Percentiles rank a stretch among this genome's conserved stretches.
phyloP scores from a whole-genome alignment of 768 basidiomycete genomes.

The Lentinula sp. region DNA sequence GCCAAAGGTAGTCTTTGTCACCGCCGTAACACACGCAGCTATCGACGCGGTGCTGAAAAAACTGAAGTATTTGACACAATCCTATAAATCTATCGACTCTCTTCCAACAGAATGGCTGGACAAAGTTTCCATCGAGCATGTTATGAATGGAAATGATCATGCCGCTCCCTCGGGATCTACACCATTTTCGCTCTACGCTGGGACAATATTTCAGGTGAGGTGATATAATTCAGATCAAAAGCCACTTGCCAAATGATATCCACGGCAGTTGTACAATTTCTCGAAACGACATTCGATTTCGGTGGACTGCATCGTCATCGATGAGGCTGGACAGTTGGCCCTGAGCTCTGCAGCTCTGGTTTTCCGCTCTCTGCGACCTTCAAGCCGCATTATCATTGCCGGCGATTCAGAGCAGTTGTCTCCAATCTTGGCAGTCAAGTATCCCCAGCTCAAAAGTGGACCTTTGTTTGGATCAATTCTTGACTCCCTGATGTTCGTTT shows the following conservation, averaged over 20 bases:
- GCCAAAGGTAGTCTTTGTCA: conserved; percentile 36
- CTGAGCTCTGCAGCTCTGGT: conserved; percentile 41
- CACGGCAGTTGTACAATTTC: conserved; percentile 39
- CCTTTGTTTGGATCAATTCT: conserved; percentile 43
- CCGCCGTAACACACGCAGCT: conserved; percentile 48
- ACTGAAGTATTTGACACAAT: conserved; percentile 27
- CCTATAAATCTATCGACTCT: conserved; percentile 29
- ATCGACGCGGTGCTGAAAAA: conserved; percentile 43
- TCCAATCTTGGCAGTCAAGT: conserved; percentile 41
- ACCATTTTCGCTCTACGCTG: conserved; percentile 34
- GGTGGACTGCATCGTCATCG: conserved; percentile 39
- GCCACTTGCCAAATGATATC: neutral
- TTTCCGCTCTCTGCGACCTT: conserved; percentile 29
- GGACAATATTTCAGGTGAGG: conserved; percentile 42
- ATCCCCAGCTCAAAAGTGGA: conserved; percentile 31
- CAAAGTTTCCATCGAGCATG: conserved; percentile 34
- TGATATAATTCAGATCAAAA: neutral
- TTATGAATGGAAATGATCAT: conserved; percentile 35
- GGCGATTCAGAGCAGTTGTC: conserved; percentile 50
- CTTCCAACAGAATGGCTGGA: conserved; percentile 36
- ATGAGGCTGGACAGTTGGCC: conserved; percentile 48
- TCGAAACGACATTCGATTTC: conserved; percentile 30
- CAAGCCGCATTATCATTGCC: conserved; percentile 39
- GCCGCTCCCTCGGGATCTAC: conserved; percentile 23
- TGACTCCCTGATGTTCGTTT: conserved; percentile 35